Base-by-base conservation (phyloP, 2,329 filamentous ascomycete species). In the Cordyceps fumosorosea region DNA sequence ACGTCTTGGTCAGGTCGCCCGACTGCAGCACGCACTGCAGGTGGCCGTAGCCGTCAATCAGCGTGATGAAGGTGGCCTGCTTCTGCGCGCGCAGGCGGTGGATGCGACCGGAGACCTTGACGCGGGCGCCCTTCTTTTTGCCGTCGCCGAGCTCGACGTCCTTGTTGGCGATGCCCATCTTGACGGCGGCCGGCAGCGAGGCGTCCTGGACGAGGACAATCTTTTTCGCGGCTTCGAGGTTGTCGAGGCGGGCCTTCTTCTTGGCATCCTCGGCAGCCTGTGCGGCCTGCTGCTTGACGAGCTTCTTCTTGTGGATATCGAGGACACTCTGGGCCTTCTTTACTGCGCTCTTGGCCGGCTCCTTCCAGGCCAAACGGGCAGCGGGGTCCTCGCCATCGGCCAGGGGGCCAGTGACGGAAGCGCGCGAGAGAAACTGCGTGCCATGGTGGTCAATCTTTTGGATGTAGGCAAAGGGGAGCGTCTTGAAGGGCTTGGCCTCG, bases 1-100 rank as follows among this genome's bases (percentile, higher is more conserved):
- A 96, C n/a, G 90, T 93, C 81, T 91, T 92, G 67, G 91, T 89
- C 69, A 98, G 82, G 65, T 91, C 83, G 62, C 92, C 92, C 3
- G 81, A 76, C 61, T 86, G 84, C 67, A 97, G 79, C 65, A 96
- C 83, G 71, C 91, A 93, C 80, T 96, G 92, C 74, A 98, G 81
- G 71, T 88, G 87, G 60, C 71, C 72, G 70, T 93, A 90, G 63
- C 93, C 93, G 72, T 96, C 91, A 65, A 87, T 82, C 66, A 96
- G 79, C n/a, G 89, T 93, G 71, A 96, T 81, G 76, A 96, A 97
- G 62, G 91, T 87, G 66, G 91, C 84, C 71, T 90, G 88, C 77
- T 93, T 95, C 77, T 96, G 93, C 64, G 84, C 81, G 65, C 91
- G 84, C 74, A 93, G 78, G 63, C 90, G 85, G 77, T 96, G 91